Conservation (phyloP, 2,329 filamentous ascomycete species). For the Colletotrichum sp. region DNA sequence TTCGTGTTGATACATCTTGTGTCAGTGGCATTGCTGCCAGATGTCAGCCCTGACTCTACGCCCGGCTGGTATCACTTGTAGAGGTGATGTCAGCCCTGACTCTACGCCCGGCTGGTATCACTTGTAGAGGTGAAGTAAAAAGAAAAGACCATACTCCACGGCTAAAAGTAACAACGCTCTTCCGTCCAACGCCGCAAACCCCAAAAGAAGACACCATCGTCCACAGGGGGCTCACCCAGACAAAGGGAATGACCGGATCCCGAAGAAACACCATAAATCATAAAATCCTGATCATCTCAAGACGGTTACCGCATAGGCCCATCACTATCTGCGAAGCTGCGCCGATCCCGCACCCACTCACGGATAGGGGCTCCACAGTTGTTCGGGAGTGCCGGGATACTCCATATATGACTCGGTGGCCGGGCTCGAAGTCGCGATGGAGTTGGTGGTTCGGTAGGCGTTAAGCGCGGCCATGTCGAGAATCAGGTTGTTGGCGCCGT, state of each 20-base stretch:
- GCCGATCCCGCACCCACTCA: neutral
- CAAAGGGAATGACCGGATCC: neutral
- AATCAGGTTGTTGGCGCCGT: neutral
- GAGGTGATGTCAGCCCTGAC: neutral
- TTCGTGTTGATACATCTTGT: neutral
- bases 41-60: neutral
- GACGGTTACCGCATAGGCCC: neutral
- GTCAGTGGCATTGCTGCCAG: neutral
- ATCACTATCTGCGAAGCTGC: neutral
- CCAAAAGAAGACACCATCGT: neutral
- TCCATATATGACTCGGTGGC: slow-evolving; percentile 8
- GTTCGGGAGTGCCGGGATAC: slow-evolving; percentile 11
- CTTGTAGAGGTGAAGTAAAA: neutral
- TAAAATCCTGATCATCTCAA: neutral
- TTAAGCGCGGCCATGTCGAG: slow-evolving; percentile 7
- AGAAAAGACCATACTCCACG: neutral
- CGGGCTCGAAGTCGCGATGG: neutral
- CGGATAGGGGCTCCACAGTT: slow-evolving; percentile 4
- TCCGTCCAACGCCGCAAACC: neutral
- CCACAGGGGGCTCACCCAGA: neutral
- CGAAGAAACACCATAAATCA: neutral
- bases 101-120: neutral
- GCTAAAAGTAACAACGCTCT: neutral
- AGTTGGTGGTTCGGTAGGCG: neutral
- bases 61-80: neutral